Base-by-base conservation (phyloP, 805 yeast species). In the Candida awuae region DNA sequence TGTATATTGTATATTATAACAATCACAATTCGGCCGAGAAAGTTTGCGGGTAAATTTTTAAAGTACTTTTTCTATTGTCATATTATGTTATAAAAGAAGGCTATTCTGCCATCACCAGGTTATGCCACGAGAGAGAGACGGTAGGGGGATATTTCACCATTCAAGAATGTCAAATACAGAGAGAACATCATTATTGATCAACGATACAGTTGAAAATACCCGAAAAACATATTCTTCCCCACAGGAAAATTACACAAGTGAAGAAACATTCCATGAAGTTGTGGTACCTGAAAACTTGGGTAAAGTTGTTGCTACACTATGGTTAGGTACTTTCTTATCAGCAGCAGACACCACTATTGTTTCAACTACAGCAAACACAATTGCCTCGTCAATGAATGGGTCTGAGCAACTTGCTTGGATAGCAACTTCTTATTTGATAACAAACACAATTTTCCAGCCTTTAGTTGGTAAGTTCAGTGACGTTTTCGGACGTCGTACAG, bases 371-470 rank as follows among this genome's bases (percentile, higher is more conserved):
- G 60, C 78, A 53, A 68, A 73, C 29, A 66, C 69, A 21, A 78
- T 79, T 32, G 82, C 83, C 16, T 67, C 77, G 6, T 76, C 75
- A 18, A 66, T 79, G 53, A 58, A 73, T 33, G 74, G 71, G 33
- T 63, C 77, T 29, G 65, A 68, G 14, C 52, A 67, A 43, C 61
- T 74, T 6, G 60, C 77, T 3, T 82, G 90, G 88, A 80, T 82
- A 3, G 86, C 87, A 4, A 75, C 87, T 0, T 72, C 84, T 1
- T 77, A 80, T 39, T 62, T 84, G 23, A 59, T 84, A 21, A 78
- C 88, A 1, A 76, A 75, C 44, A 73, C 84, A 4, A 83, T 84
- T 1, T 79, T 80, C 55, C 88, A 81, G 58, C 88, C 86, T 1
- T 54, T 83, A 19, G 79, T 76, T 40, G 92, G 90, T 4, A 73